These are phyloP conservation scores for Porcisia hertigi DNA, from an alignment of 208 protist species.

Conservation along the genomic window DNA sequence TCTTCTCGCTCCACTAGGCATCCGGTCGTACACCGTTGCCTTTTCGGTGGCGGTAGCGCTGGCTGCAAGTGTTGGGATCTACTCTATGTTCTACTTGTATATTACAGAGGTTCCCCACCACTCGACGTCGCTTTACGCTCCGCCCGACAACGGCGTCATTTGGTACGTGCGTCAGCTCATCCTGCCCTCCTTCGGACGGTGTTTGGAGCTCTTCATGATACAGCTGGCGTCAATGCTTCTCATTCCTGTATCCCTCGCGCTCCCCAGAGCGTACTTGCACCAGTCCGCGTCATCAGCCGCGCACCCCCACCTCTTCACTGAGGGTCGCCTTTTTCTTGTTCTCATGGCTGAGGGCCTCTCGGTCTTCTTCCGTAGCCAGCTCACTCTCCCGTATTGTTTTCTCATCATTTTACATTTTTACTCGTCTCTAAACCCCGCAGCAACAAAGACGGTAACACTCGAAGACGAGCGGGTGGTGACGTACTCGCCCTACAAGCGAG, in stretches of 20 bases:
- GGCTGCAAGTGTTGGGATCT: constrained; percentile 19
- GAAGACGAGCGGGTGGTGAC: constrained; percentile 33
- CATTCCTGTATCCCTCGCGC: constrained; percentile 32
- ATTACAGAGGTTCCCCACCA: constrained; percentile 17
- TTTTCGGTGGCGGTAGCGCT: constrained; percentile 17
- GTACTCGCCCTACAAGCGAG: constrained; percentile 40
- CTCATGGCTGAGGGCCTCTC: constrained; percentile 54
- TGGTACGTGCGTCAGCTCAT: constrained; percentile 83
- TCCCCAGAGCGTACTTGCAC: constrained; percentile 22
- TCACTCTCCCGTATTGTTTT: constrained; percentile 53
- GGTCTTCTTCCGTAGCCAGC: constrained; percentile 42
- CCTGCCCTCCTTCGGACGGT: constrained; percentile 52
- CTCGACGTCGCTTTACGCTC: constrained; percentile 56
- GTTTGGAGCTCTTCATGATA: constrained; percentile 51
- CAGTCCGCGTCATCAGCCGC: constrained; percentile 10
- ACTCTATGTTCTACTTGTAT: constrained; percentile 37
- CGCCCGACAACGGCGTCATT: constrained; percentile 66
- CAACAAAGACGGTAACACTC: constrained; percentile 27
- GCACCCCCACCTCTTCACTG: constrained; percentile 36
- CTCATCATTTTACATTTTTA: constrained; percentile 64
- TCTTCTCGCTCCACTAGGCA: constrained; percentile 59
- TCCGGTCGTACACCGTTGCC: constrained; percentile 10
- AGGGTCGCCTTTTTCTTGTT: constrained; percentile 43
- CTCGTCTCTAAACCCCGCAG: constrained; percentile 41
- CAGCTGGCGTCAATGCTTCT: constrained; percentile 58